These are phyloP conservation scores for Leucosporidium creatinivorum DNA, from an alignment of 768 basidiomycete genomes.

Conservation along the genomic window DNA sequence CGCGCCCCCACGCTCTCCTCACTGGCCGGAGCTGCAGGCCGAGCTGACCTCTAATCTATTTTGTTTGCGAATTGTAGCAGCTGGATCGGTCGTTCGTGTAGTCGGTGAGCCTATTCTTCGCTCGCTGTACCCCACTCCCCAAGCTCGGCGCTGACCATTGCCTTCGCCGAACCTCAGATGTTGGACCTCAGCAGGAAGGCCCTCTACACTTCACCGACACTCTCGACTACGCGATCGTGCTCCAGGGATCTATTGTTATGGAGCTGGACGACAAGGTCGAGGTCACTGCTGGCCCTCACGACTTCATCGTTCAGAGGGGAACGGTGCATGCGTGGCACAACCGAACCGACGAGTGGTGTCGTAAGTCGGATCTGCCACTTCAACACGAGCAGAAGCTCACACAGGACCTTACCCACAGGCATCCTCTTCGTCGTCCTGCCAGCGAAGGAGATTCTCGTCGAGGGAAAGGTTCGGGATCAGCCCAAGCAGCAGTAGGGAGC, in stretches of 20 bases:
- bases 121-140: conserved; percentile 34
- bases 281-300: not conserved
- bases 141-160: not conserved
- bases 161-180: conserved; percentile 22
- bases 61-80: too few relatives aligned
- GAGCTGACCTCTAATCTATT: too few relatives aligned
- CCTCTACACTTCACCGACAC: too few relatives aligned
- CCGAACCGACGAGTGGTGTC: not conserved
- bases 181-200: not conserved
- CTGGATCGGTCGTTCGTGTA: too few relatives aligned
- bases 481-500: too few relatives aligned
- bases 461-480: too few relatives aligned
- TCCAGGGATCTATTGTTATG: not conserved
- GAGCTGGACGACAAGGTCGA: not conserved
- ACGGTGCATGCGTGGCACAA: not conserved
- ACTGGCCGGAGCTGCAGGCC: too few relatives aligned
- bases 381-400: conserved; percentile 48
- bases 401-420: too few relatives aligned
- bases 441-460: too few relatives aligned
- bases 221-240: not conserved
- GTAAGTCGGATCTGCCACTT: not conserved
- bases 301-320: not conserved
- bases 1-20: too few relatives aligned
- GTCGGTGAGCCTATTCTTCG: too few relatives aligned
- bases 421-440: too few relatives aligned